Evolutionary conservation across 805 yeast species (phyloP).

Genomic region (Candida argentea): DNA sequence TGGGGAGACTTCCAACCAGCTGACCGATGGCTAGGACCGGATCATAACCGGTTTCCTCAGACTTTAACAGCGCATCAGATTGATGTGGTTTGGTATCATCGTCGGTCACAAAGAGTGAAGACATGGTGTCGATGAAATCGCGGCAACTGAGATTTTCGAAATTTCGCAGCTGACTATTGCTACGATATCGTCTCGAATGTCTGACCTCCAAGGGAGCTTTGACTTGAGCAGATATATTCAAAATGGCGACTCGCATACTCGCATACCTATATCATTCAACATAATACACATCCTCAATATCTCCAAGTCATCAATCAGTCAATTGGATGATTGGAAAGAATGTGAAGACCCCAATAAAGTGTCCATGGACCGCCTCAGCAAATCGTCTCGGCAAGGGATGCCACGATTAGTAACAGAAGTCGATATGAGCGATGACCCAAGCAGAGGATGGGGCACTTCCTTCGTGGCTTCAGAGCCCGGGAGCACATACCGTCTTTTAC

Average conservation of each 20-base stretch:
- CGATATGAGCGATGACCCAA: slow-evolving; percentile 31
- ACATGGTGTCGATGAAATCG: too few relatives aligned
- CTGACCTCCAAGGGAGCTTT: too few relatives aligned
- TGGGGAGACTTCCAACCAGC: too few relatives aligned
- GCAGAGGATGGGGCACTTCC: background rate
- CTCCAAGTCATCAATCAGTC: slow-evolving; percentile 38
- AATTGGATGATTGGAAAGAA: slow-evolving; percentile 45
- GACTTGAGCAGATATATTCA: too few relatives aligned
- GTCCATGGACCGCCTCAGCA: slow-evolving; percentile 43
- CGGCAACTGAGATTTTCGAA: too few relatives aligned
- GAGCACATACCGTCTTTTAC: slow-evolving; percentile 37
- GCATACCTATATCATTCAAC: slow-evolving; percentile 33
- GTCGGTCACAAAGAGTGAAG: background rate
- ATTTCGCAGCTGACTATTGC: too few relatives aligned
- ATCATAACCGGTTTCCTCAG: background rate
- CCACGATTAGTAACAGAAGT: slow-evolving; percentile 38
- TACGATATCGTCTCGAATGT: too few relatives aligned
- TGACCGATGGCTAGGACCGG: background rate
- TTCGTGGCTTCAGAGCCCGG: slow-evolving; percentile 1
- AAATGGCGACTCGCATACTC: background rate
- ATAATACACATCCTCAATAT: slow-evolving; percentile 47
- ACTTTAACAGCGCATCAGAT: too few relatives aligned
- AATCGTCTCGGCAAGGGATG: slow-evolving; percentile 9
- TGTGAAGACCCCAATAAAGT: slow-evolving; percentile 48
- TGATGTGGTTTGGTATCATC: too few relatives aligned